These are phyloP conservation scores for Colletotrichum liriopes DNA, from an alignment of 2,329 filamentous ascomycete genomes.

Conservation along the genomic window DNA sequence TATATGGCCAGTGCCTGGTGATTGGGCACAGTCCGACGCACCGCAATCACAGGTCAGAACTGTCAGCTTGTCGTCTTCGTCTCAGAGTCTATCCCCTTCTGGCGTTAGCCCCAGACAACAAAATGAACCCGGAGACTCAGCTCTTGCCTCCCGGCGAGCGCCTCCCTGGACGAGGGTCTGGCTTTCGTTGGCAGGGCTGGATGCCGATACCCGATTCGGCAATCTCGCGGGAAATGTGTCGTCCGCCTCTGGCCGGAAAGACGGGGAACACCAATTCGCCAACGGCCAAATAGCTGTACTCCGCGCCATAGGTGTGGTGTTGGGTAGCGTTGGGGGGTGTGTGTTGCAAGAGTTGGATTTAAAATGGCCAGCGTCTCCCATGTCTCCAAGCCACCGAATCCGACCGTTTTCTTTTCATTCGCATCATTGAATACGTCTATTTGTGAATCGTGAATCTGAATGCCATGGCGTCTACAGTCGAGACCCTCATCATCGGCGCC, in stretches of 20 bases:
- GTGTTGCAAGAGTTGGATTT: too few relatives aligned
- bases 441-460: background rate
- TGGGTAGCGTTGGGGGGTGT: too few relatives aligned
- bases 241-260: too few relatives aligned
- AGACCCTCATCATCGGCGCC: conserved; percentile 49
- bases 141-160: background rate
- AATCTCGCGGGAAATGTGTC: too few relatives aligned
- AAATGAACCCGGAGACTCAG: background rate
- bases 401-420: too few relatives aligned
- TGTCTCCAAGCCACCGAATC: too few relatives aligned
- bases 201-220: background rate
- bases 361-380: too few relatives aligned
- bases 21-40: background rate
- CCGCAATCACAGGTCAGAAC: background rate
- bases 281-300: too few relatives aligned
- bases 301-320: too few relatives aligned
- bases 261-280: too few relatives aligned
- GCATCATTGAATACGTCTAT: too few relatives aligned
- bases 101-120: background rate
- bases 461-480: conserved; percentile 31
- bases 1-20: background rate
- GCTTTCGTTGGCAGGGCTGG: background rate
- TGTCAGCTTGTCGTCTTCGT: background rate
- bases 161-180: background rate
- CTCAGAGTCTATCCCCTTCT: background rate